phyloP scores from a whole-genome alignment of 768 basidiomycete species.

The Lentinula sp. region DNA sequence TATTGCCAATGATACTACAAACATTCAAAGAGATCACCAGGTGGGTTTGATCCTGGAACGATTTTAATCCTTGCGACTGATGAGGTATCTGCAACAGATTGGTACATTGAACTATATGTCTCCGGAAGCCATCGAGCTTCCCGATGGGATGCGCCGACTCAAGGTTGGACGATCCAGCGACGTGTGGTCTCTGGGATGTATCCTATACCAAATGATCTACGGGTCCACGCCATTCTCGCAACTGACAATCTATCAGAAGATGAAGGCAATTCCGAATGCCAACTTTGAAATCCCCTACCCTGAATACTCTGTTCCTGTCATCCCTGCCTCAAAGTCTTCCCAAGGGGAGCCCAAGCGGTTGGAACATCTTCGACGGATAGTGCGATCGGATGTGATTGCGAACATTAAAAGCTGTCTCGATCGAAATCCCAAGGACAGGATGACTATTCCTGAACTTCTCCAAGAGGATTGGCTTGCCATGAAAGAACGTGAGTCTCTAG shows the following conservation, averaged over 20 bases:
- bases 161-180: constrained; percentile 96
- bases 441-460: constrained; percentile 83
- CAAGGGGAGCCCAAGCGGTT: constrained; percentile 40
- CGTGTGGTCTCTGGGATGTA: constrained; percentile 97
- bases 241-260: constrained; percentile 79
- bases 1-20: constrained; percentile 97
- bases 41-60: constrained; percentile 31
- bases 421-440: constrained; percentile 75
- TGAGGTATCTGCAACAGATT: constrained; percentile 43
- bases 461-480: constrained; percentile 74
- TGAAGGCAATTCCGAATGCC: constrained; percentile 87
- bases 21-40: constrained; percentile 95
- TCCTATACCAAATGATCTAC: constrained; percentile 98
- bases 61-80: neutral
- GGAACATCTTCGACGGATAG: constrained; percentile 65
- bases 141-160: constrained; percentile 80
- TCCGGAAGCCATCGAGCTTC: constrained; percentile 90
- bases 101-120: constrained; percentile 99
- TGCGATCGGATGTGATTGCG: constrained; percentile 70
- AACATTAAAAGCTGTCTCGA: constrained; percentile 79
- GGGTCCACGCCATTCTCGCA: constrained; percentile 90
- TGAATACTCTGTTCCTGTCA: constrained; percentile 51
- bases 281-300: constrained; percentile 79
- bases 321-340: constrained; percentile 34
- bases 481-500: constrained; percentile 44